Evolutionary conservation across 1,284 basidiomycete species (phyloP).

Genomic region (Leccinum pachyderme): DNA sequence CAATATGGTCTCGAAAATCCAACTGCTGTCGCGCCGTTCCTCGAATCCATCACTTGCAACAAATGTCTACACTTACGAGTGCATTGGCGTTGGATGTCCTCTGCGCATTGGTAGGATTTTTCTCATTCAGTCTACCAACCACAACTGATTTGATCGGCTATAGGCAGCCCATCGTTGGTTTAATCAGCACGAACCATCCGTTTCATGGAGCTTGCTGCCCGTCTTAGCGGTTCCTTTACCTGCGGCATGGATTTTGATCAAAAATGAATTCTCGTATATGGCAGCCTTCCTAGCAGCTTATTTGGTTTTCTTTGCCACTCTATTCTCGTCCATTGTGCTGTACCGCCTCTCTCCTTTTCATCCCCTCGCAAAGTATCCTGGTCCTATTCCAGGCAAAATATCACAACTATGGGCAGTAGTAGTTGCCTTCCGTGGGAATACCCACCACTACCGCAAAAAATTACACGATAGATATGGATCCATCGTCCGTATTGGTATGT

Average conservation of each 20-base stretch:
- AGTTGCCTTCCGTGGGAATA: conserved; percentile 15
- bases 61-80: conserved; percentile 3
- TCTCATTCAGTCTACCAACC: too few relatives aligned
- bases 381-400: conserved; percentile 29
- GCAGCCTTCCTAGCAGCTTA: conserved; percentile 10
- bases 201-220: conserved; percentile 18
- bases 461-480: conserved; percentile 28
- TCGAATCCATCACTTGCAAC: background rate
- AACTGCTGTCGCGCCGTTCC: background rate
- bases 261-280: conserved; percentile 6
- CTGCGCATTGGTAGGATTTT: conserved; percentile 19
- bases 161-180: conserved; percentile 19
- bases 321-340: conserved; percentile 21
- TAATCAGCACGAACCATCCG: conserved; percentile 19
- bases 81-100: conserved; percentile 17
- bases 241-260: conserved; percentile 10
- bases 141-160: background rate
- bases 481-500: conserved; percentile 30
- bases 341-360: conserved; percentile 38
- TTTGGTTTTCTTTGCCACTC: conserved; percentile 20
- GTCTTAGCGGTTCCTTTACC: conserved; percentile 15
- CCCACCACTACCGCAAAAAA: conserved; percentile 20
- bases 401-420: conserved; percentile 25
- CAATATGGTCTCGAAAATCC: background rate
- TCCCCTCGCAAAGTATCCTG: conserved; percentile 35